Percentiles rank a stretch among this genome's conserved stretches.
These are phyloP conservation scores for Trichoderma aggressivum DNA, from an alignment of 2,329 filamentous ascomycete species.

Conservation along the genomic window DNA sequence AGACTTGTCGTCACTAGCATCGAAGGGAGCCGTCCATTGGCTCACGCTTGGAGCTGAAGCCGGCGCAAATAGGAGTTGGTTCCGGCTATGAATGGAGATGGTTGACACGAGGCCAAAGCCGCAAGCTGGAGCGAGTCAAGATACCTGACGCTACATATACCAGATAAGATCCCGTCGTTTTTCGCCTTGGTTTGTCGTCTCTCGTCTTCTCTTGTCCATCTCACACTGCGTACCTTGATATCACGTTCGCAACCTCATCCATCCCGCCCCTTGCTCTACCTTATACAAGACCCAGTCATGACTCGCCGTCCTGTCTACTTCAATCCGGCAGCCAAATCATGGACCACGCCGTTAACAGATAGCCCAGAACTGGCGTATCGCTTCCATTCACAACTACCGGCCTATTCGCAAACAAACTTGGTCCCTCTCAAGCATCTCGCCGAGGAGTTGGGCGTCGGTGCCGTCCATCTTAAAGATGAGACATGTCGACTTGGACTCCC, in stretches of 20 bases:
- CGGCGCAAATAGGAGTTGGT: neutral
- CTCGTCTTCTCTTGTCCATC: neutral
- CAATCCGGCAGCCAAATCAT: slow-evolving; percentile 20
- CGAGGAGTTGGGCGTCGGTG: slow-evolving; percentile 51
- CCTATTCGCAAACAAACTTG: slow-evolving; percentile 50
- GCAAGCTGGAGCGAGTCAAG: neutral
- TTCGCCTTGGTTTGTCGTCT: neutral
- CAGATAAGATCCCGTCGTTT: neutral
- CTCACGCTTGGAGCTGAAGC: neutral
- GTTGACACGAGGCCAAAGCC: neutral
- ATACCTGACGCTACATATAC: neutral
- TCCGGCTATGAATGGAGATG: neutral
- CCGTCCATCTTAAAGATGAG: slow-evolving; percentile 69
- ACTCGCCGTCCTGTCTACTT: slow-evolving; percentile 19
- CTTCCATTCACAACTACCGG: slow-evolving; percentile 32
- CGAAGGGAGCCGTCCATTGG: neutral
- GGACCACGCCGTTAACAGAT: slow-evolving; percentile 6
- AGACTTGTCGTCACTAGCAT: neutral
- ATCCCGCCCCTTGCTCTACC: neutral
- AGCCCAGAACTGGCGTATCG: slow-evolving; percentile 6
- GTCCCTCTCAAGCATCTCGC: slow-evolving; percentile 51
- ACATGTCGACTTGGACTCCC: slow-evolving; percentile 64
- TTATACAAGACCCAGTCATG: neutral
- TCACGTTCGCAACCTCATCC: neutral
- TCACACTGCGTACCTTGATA: neutral